Percentiles rank a stretch among this genome's conserved stretches.
Evolutionary conservation across 805 yeast species (phyloP).

Genomic region (Teunomyces pallodes): DNA sequence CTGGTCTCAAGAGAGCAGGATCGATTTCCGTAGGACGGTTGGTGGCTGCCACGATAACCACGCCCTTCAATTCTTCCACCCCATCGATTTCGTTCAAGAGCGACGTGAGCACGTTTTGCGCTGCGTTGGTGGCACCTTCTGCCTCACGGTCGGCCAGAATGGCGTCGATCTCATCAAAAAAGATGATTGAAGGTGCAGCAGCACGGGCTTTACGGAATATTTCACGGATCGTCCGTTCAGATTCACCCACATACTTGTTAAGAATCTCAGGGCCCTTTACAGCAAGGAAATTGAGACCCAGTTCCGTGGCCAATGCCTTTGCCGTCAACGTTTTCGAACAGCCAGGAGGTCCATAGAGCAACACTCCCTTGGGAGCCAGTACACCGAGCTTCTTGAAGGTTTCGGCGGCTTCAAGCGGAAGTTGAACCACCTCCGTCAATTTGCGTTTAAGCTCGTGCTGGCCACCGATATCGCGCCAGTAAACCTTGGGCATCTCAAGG

Average conservation of each 20-base stretch:
- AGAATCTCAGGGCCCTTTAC: constrained; percentile 97
- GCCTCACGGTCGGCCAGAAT: constrained; percentile 73
- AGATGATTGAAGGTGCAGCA: constrained; percentile 90
- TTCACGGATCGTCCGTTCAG: constrained; percentile 90
- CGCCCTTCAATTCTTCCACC: constrained; percentile 91
- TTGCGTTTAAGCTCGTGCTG: constrained; percentile 80
- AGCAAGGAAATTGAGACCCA: constrained; percentile 89
- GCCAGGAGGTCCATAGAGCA: constrained; percentile 97
- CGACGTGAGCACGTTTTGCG: constrained; percentile 86
- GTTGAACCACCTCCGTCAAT: constrained; percentile 83
- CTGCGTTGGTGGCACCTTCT: constrained; percentile 56
- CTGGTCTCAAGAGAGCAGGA: constrained; percentile 91
- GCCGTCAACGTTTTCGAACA: constrained; percentile 95
- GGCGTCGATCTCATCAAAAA: constrained; percentile 97
- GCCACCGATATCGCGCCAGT: constrained; percentile 96
- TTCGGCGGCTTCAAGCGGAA: constrained; percentile 81
- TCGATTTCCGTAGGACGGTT: constrained; percentile 93
- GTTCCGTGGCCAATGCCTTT: constrained; percentile 92
- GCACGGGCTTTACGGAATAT: constrained; percentile 91
- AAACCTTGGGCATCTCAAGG: constrained; percentile 89
- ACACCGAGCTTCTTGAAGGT: constrained; percentile 78
- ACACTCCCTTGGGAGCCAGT: constrained; percentile 87
- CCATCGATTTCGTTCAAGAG: constrained; percentile 95
- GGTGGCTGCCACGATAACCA: constrained; percentile 92
- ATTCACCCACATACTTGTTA: constrained; percentile 94